Conservation (phyloP, 768 basidiomycete species). For the Lactarius trivialis region DNA sequence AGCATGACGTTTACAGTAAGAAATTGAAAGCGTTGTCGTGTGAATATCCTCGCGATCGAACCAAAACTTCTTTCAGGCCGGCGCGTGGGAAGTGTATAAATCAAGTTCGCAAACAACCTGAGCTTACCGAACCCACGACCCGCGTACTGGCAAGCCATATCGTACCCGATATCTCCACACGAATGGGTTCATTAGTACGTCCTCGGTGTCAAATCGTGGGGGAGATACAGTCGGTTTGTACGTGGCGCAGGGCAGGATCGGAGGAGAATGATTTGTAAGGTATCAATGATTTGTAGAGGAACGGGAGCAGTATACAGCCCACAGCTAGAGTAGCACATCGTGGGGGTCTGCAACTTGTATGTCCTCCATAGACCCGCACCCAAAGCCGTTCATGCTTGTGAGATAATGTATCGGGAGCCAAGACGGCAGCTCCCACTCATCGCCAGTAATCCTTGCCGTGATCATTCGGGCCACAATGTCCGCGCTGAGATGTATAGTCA, state of each 20-base stretch:
- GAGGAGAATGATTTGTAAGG: not conserved
- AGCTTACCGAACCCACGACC: not conserved
- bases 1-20: not conserved
- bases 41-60: not conserved
- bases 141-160: not conserved
- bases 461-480: conserved; percentile 60
- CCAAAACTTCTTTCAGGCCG: not conserved
- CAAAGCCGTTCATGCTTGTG: conserved; percentile 14
- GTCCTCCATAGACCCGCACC: not conserved
- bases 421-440: conserved; percentile 44
- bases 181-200: not conserved
- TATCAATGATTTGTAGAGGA: not conserved
- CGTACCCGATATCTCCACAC: not conserved
- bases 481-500: conserved; percentile 38
- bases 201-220: not conserved
- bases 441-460: conserved; percentile 37
- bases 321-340: not conserved
- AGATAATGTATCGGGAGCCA: conserved; percentile 52
- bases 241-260: too few relatives aligned
- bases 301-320: not conserved
- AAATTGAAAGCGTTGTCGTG: not conserved
- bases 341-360: not conserved
- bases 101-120: not conserved
- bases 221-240: not conserved
- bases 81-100: not conserved